These are phyloP conservation scores for Talaromyces wortmannii DNA, from an alignment of 495 filamentous ascomycete genomes.

Conservation along the genomic window DNA sequence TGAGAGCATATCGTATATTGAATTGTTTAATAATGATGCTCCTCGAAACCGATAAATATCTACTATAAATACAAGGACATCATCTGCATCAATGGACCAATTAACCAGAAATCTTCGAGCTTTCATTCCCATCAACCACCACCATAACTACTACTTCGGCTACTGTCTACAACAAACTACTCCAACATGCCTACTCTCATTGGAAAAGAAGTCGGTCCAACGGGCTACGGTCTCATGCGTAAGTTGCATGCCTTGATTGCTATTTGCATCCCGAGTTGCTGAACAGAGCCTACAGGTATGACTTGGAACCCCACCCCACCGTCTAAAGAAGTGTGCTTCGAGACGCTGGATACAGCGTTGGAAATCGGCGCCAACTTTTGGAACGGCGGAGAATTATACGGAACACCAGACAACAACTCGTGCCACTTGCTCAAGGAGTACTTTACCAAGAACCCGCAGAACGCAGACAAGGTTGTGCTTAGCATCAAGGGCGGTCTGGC, in stretches of 20 bases:
- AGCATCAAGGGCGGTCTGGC: constrained; percentile 52
- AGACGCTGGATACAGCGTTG: constrained; percentile 60
- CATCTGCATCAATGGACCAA: too few species aligned
- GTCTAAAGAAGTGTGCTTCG: constrained; percentile 56
- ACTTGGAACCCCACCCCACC: constrained; percentile 62
- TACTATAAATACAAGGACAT: too few species aligned
- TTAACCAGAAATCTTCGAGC: too few species aligned
- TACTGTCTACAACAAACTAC: neutral
- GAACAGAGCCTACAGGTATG: constrained; percentile 41
- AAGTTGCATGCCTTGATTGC: constrained; percentile 2
- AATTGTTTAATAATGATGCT: too few species aligned
- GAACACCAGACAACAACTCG: constrained; percentile 60
- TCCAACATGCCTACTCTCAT: constrained; percentile 30
- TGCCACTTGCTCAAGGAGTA: constrained; percentile 52
- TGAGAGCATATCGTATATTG: too few species aligned
- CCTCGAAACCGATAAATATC: too few species aligned
- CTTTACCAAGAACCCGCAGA: constrained; percentile 53
- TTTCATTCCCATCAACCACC: neutral
- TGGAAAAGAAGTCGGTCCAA: constrained; percentile 38
- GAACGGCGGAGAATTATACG: constrained; percentile 81
- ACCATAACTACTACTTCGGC: neutral
- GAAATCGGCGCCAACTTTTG: constrained; percentile 64
- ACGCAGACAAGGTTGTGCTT: constrained; percentile 52
- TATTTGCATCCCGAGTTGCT: neutral
- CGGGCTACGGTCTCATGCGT: constrained; percentile 43